Evolutionary conservation across 257 asterid species (phyloP).

Genomic region (Ehretia macrophylla): DNA sequence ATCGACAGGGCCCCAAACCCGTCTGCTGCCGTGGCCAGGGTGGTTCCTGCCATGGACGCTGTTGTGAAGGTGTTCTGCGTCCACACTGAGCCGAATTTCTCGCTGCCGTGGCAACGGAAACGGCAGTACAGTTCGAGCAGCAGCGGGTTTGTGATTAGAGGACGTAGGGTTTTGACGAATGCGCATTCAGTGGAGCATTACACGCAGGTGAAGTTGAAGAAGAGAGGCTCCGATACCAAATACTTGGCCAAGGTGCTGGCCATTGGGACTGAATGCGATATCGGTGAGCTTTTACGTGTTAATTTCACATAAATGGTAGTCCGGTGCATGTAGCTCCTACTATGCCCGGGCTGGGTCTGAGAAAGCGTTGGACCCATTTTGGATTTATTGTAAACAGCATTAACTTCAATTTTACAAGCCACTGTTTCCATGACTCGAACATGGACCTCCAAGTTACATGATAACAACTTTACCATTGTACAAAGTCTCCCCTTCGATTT

Average conservation of each 20-base stretch:
- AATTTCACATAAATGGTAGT: too few species aligned
- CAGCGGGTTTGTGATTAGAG: constrained; percentile 79
- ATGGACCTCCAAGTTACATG: too few species aligned
- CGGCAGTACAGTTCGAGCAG: constrained; percentile 93
- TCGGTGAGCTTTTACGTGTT: constrained; percentile 46
- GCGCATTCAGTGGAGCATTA: constrained; percentile 95
- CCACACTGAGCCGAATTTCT: constrained; percentile 89
- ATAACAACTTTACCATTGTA: too few species aligned
- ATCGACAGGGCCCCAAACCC: constrained; percentile 11
- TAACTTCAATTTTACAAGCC: too few species aligned
- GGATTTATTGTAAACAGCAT: too few species aligned
- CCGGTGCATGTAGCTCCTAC: too few species aligned
- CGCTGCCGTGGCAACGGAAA: constrained; percentile 95
- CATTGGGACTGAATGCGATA: constrained; percentile 92
- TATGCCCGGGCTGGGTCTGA: too few species aligned
- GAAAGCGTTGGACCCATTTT: too few species aligned
- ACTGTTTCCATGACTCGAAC: too few species aligned
- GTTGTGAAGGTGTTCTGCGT: constrained; percentile 92
- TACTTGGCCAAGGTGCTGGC: constrained; percentile 86
- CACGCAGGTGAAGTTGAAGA: constrained; percentile 95
- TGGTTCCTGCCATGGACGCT: constrained; percentile 76
- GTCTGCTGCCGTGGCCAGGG: constrained; percentile 46
- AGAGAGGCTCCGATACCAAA: constrained; percentile 91
- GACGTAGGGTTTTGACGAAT: constrained; percentile 88
- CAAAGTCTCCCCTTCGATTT: too few species aligned